Base-by-base conservation (phyloP, 257 asterid genomes). In the Penstemon davidsonii region DNA sequence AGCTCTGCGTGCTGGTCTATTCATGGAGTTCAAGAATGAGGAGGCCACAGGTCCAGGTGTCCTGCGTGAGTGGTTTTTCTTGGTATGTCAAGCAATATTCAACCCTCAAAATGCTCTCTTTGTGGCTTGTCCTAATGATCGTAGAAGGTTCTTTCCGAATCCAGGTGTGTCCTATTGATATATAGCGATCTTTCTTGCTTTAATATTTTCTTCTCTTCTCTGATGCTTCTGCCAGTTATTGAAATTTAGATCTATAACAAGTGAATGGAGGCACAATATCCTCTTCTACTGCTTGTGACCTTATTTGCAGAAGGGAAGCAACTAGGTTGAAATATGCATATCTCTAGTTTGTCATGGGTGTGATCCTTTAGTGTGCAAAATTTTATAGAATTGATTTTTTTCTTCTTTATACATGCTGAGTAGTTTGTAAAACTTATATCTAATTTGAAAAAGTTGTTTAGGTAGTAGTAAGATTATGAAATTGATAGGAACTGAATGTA, bases 21-120 rank as follows among this genome's bases (percentile, higher is more conserved):
- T 83, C 62, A 82, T 94, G 95, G 94, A 84, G 86, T 94, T 94
- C 88, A 88, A 88, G 86, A 82, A 88, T 55, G 99, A 91, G 81
- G 92, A 88, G 76, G 97, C 96, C 68, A 85, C 94, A 8, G 97
- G 99, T 15, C 90, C 94, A 46, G 97, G 99, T 38, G 97, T 93
- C 39, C 81, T 88, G 70, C 81, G 97, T 52, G 99, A 93, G 76
- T 93, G 99, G 99, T 88, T 93, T 82, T 78, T 84, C 79, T 83
- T 88, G 84, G 92, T 90, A 62, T 90, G 91, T 80, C 99, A 87
- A 76, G 95, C 85, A 59, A 80, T 91, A 39, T 91, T 91, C 80
- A 83, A 87, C 76, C 97, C 96, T 69, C 90, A 86, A 70, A 88
- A 88, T 77, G 86, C 95, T 13, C 96, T 94, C 62, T 94, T 87